Base-by-base conservation (phyloP, 257 asterid genomes). In the Mentha longifolia region DNA sequence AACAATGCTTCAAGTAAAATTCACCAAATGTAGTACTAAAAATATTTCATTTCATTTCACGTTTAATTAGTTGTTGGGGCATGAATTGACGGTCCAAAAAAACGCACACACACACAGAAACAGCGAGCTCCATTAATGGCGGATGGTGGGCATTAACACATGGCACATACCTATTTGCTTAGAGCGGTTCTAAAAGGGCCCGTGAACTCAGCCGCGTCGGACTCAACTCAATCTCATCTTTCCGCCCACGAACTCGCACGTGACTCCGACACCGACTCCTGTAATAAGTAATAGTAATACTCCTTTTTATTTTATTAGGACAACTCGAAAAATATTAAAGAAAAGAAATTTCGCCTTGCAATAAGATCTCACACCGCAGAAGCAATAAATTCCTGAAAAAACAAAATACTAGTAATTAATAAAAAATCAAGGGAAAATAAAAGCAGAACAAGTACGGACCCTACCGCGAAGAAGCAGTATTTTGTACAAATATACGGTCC, bases 191-290 rank as follows among this genome's bases (percentile, higher is more conserved):
- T 59, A 7, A 64, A 67, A 31, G 37, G 50, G 6, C 74, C 78
- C 79, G 84, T 80, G 84, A 80, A 69, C 77, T 37, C 59, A 41
- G 79, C 81, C 84, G 74, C 79, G 41, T 33, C 8, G 17, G 58
- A 4, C 78, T 22, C 25, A 22, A 4, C 78, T 22, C 25, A 22
- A 22, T 22, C 25, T 68, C 70, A 59, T n/a, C 70, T 33, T 70
- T 65, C 61, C 71, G 14, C 74, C 46, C 62, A 5, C 30, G 52
- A 71, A 13, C 37, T 9, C 15, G 64, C 80, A 67, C 51, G 78
- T 76, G 74, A 75, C 67, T 68, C 65, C 41, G 15, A 10, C 76
- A 65, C 80, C 77, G 71, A 79, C 80, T 15, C 31, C 5, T 0
- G 9, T 35, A 51, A 30, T 46, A 57, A 9, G 25, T n/a, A 10